Percentiles rank a stretch among this genome's conserved stretches.
phyloP scores from a whole-genome alignment of 768 basidiomycete species.

The Boletus tomentosulus region DNA sequence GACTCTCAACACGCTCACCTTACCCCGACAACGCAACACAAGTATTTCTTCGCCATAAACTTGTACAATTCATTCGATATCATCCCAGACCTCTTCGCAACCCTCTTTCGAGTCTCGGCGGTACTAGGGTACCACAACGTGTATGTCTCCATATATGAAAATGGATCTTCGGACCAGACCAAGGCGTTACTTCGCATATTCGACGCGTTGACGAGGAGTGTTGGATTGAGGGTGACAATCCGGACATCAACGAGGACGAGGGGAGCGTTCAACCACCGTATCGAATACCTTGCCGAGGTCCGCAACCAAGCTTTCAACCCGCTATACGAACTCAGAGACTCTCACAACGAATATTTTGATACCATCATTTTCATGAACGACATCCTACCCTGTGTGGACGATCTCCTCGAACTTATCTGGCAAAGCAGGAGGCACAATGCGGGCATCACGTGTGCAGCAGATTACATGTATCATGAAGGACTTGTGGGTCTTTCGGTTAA shows the following conservation, averaged over 20 bases:
- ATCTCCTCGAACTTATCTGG: slow-evolving; percentile 96
- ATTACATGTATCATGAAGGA: slow-evolving; percentile 99
- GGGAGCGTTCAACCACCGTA: slow-evolving; percentile 97
- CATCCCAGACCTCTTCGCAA: slow-evolving; percentile 95
- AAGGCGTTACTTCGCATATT: slow-evolving; percentile 95
- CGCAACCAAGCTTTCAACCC: slow-evolving; percentile 97
- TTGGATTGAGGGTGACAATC: slow-evolving; percentile 91
- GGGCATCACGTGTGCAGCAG: slow-evolving; percentile 95
- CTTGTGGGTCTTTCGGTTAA: slow-evolving; percentile 52
- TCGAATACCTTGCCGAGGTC: slow-evolving; percentile 99
- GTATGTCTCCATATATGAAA: slow-evolving; percentile 98
- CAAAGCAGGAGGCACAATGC: slow-evolving; percentile 92
- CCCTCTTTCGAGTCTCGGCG: slow-evolving; percentile 88
- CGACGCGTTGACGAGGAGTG: slow-evolving; percentile 83
- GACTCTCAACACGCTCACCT: slow-evolving; percentile 37
- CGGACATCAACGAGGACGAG: slow-evolving; percentile 89
- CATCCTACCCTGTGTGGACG: slow-evolving; percentile 95
- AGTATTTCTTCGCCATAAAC: slow-evolving; percentile 99
- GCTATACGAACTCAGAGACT: slow-evolving; percentile 87
- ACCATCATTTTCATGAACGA: slow-evolving; percentile 99
- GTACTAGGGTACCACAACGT: slow-evolving; percentile 97
- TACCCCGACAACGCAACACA: slow-evolving; percentile 64
- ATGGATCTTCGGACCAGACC: slow-evolving; percentile 98
- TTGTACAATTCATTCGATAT: slow-evolving; percentile 99
- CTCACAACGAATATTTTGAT: slow-evolving; percentile 93